Base-by-base conservation (phyloP, 148 eudicot genomes). In the Silene latifolia region DNA sequence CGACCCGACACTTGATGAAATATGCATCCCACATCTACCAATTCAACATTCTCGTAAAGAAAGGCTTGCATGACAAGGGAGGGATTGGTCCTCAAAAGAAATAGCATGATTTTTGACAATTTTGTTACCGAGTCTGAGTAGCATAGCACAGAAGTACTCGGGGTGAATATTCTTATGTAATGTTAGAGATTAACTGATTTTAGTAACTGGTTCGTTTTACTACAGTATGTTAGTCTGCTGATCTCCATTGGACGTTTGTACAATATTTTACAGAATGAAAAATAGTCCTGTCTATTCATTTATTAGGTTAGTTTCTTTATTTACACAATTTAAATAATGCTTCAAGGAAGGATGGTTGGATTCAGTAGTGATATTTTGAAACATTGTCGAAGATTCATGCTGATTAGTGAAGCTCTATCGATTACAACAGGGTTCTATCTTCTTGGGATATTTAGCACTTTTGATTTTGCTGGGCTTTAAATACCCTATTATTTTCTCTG, bases 141-240 rank as follows among this genome's bases (percentile, higher is more conserved):
- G 56, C 56, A 51, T 51, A 51, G 56, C 18, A 51, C 56, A 51
- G 56, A 51, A 18, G 56, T 15, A 51, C 56, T 51, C 56, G 4
- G 4, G 4, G 56, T 51, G 56, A 51, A 51, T 51, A 39, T 39
- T 39, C 44, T 5, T 39, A 39, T 6, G 44, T 5, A 1, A 51
- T 51, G 17, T 12, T 15, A 11, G 56, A 51, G 56, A 51, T 51
- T 15, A 60, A 60, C 23, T 20, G 23, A 23, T 20, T 60, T 60
- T 60, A 23, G 64, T 11, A 21, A 60, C 27, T 4, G 19, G 27
- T 21, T 60, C 64, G 25, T n/a, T 60, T 20, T 60, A 51, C 56
- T 4, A 20, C 64, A 60, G 29, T 21, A 60, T 60, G 64, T 60
- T 18, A n/a, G 24, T 60, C 64, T 60, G 64, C 64, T 60, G 64